Evolutionary conservation across 164 flowering plant genomes (phyloP).

Genomic region (grape (Vitis vinifera)): ASM3070453v1 NC_081818.1:27661501-27662000

Average conservation of each 20-base stretch:
- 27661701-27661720: not conserved
- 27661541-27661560: constrained; percentile 55
- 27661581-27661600: constrained; percentile 65
- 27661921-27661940: not conserved
- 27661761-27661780: constrained; percentile 52
- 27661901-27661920: not conserved
- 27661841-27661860: constrained; percentile 19
- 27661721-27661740: not conserved
- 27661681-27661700: not conserved
- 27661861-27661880: not conserved
- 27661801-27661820: constrained; percentile 43
- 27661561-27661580: constrained; percentile 67
- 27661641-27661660: too few relatives aligned
- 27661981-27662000: not conserved
- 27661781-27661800: constrained; percentile 36
- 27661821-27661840: constrained; percentile 63
- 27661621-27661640: not conserved
- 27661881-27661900: not conserved
- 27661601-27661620: constrained; percentile 53
- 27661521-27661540: constrained; percentile 67
- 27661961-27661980: not conserved
- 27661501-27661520: constrained; percentile 74
- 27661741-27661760: not conserved
- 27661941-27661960: not conserved
- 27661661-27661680: not conserved